Base-by-base conservation (phyloP, 2,329 filamentous ascomycete genomes). In the Leptographium wingfieldii region DNA sequence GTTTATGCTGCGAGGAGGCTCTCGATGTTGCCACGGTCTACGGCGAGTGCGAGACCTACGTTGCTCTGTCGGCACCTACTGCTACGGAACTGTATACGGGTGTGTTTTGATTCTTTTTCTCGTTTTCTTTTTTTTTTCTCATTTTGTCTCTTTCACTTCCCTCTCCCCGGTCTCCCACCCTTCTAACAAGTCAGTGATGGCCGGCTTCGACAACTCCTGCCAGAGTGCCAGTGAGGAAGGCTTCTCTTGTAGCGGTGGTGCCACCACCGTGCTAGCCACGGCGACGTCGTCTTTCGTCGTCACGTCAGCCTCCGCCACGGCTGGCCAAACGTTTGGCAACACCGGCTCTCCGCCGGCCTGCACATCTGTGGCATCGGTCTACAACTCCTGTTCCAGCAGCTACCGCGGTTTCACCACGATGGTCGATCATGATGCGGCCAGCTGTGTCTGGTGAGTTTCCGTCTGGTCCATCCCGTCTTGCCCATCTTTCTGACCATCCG, bases 401-500 rank as follows among this genome's bases (percentile, higher is more conserved):
- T 25, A 59, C 7, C 55, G 40, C 12, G 60, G 57, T 19, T 59
- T 65, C 52, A 4, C 27, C 25, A 64, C 64, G 9, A 59, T 63
- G 27, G 27, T 52, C n/a, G 46, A 55, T 11, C 40, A 4, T 10
- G 56, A 65, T 5, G 43, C 59, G 14, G 67, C 66, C 1, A 62
- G 58, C 3, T 70, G 69, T 56, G 38, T 70, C 14, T 70, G 69
- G 66, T 68, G 29, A 19, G 65, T 46, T 16, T 14, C 49, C 33
- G 49, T n/a, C 49, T 6, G 6, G 9, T 27, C 10, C 7, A 12
- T 31, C 31, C 31, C 7, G 31, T 31, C 7, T 3, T 46, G 16
- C 4, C 43, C 14, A 4, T 10, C 11, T 2, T 16, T 40, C 38
- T 40, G 33, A 35, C 33, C 2, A 35, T 35, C 6, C 9, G 12